These are phyloP conservation scores for Thelephora terrestris DNA, from an alignment of 1,284 basidiomycete genomes.

Conservation along the genomic window DNA sequence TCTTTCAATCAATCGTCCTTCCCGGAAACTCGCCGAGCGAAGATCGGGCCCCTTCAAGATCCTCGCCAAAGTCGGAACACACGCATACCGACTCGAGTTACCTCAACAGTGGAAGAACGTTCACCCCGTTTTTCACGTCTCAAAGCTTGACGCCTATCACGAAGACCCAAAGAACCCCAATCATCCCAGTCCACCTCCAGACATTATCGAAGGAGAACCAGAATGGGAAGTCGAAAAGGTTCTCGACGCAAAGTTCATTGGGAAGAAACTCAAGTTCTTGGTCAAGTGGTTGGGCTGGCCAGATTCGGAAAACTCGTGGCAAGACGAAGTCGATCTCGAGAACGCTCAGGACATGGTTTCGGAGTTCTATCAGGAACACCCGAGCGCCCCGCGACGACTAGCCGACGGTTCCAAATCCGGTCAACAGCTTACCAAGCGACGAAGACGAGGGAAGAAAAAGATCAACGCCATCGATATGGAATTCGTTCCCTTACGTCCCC, in stretches of 20 bases:
- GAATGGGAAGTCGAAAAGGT: constrained; percentile 10
- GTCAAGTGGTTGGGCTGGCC: constrained; percentile 6
- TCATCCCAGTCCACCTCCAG: constrained; percentile 3
- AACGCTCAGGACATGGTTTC: background rate
- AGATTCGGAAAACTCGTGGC: constrained; percentile 4
- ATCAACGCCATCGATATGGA: background rate
- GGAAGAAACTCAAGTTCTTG: background rate
- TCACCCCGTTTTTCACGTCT: constrained; percentile 12
- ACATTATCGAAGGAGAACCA: constrained; percentile 8
- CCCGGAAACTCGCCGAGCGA: constrained; percentile 10
- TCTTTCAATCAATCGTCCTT: constrained; percentile 3
- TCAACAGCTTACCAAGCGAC: too few species aligned
- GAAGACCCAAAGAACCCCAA: background rate
- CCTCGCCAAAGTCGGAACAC: constrained; percentile 9
- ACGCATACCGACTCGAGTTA: constrained; percentile 9
- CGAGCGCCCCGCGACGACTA: background rate
- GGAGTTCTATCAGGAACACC: background rate
- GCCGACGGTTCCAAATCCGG: background rate
- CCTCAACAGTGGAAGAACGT: constrained; percentile 8
- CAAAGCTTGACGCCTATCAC: constrained; percentile 3
- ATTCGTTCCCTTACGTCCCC: too few species aligned
- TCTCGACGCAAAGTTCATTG: background rate
- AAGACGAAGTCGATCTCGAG: background rate
- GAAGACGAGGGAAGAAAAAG: too few species aligned
- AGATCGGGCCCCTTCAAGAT: constrained; percentile 13